Percentiles rank a stretch among this genome's conserved stretches.
These are phyloP conservation scores for Fusarium sororula DNA, from an alignment of 2,329 filamentous ascomycete genomes.

Conservation along the genomic window DNA sequence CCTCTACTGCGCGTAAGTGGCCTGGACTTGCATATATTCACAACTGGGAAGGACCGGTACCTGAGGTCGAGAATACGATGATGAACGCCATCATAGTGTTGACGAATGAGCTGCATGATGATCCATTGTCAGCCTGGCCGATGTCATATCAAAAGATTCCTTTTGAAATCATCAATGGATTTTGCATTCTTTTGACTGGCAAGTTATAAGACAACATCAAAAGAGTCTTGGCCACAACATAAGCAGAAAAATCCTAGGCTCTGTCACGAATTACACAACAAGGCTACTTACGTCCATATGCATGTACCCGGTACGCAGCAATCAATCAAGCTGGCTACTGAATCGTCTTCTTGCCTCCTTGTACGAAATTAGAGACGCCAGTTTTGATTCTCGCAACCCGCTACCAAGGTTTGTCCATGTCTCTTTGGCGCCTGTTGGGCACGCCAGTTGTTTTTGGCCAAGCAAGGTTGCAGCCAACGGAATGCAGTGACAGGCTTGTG, in stretches of 20 bases:
- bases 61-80: constrained; percentile 13
- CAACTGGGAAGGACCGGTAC: constrained; percentile 4
- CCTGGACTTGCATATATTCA: neutral
- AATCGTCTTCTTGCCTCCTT: constrained; percentile 26
- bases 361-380: constrained; percentile 17
- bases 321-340: constrained; percentile 22
- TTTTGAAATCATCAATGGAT: neutral
- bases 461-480: constrained; percentile 25
- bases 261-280: constrained; percentile 1
- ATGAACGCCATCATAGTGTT: constrained; percentile 17
- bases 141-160: neutral
- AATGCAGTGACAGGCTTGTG: constrained; percentile 30
- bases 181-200: constrained; percentile 6
- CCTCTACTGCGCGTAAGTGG: constrained; percentile 16
- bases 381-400: constrained; percentile 9
- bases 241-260: constrained; percentile 5
- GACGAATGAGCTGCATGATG: neutral
- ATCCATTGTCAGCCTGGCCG: neutral
- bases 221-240: constrained; percentile 7
- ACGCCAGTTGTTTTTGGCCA: constrained; percentile 28
- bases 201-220: constrained; percentile 6
- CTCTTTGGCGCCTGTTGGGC: constrained; percentile 7
- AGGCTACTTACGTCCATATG: constrained; percentile 9
- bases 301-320: constrained; percentile 12
- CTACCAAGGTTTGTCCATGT: constrained; percentile 22